Base-by-base conservation (phyloP, 2,329 filamentous ascomycete genomes). In the Xylaria sp. region DNA sequence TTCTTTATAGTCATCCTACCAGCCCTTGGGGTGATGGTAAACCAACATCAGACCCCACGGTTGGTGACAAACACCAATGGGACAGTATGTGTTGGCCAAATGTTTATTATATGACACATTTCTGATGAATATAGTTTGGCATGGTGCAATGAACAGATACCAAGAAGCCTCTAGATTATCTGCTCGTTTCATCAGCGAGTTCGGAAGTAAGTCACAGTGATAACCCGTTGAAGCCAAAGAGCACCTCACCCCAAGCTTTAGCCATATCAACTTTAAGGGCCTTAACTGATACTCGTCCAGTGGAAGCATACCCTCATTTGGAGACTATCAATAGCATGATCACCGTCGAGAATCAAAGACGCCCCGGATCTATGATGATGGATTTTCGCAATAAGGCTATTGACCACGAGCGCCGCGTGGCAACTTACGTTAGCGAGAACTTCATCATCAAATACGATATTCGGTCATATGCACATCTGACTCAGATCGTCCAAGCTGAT, bases 311-410 rank as follows among this genome's bases (percentile, higher is more conserved):
- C 77, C 93, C 93, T 0, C 88, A 92, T 76, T 85, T 93, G 71
- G 84, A 89, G 60, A 94, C 93, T 0, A 90, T 93, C 69, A 86
- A 89, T 54, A 81, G 85, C 41, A 94, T 90, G 77, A 86, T 93
- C 72, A 88, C 85, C 1, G 73, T 81, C 9, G 78, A 80, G 23
- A 79, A 81, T 51, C 86, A 91, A 65, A 84, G 88, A 41, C 82
- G 87, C 44, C 88, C 91, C 0, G 90, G 93, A 70, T 94, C 91
- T 3, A 88, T 88, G 66, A 90, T 90, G 68, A 84, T 94, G 56
- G 92, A 94, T 76, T 94, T 93, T 76, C 92, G 94, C 81, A 95
- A 94, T 81, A 94, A 94, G 78, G 92, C 92, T 15, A 88, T 91
- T 67, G 89, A 90, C 1, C 91, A 94, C 75, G 91, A 94, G 78